phyloP scores from a whole-genome alignment of 2,329 filamentous ascomycete genomes.

The Fusarium siculi region DNA sequence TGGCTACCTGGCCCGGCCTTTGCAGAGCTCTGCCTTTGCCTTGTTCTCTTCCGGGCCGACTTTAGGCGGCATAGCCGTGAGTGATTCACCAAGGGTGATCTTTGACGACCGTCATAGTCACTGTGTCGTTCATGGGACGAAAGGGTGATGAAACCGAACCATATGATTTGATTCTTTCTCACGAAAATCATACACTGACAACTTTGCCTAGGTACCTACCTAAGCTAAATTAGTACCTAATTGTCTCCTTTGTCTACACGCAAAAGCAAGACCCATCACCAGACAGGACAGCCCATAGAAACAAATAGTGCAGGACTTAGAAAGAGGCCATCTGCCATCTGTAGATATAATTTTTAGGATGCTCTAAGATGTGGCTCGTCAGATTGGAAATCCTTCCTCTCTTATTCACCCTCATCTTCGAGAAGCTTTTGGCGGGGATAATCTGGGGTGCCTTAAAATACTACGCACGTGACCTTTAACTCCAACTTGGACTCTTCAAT shows the following conservation, averaged over 20 bases:
- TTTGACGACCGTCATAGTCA: not conserved
- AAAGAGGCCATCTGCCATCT: not conserved
- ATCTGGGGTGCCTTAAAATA: not conserved
- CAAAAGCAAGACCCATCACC: not conserved
- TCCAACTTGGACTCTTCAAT: constrained; percentile 15
- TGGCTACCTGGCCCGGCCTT: not conserved
- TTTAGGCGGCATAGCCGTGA: not conserved
- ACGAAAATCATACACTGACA: not conserved
- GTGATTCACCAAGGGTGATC: not conserved
- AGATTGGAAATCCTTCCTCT: not conserved
- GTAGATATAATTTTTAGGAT: not conserved
- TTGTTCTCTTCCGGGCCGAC: constrained; percentile 28
- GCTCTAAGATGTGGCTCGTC: not conserved
- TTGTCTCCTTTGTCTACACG: not conserved
- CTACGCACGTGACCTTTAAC: constrained; percentile 30
- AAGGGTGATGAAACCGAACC: not conserved
- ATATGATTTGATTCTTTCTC: not conserved
- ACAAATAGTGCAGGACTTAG: not conserved
- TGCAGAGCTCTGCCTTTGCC: not conserved
- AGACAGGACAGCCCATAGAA: not conserved
- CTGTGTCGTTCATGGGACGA: not conserved
- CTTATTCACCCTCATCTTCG: not conserved
- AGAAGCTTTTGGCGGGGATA: constrained; percentile 9
- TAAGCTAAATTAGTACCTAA: not conserved
- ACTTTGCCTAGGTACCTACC: not conserved